Evolutionary conservation across 192 early-diverging fungal species (phyloP).

Genomic region (Coemansia pectinata): DNA sequence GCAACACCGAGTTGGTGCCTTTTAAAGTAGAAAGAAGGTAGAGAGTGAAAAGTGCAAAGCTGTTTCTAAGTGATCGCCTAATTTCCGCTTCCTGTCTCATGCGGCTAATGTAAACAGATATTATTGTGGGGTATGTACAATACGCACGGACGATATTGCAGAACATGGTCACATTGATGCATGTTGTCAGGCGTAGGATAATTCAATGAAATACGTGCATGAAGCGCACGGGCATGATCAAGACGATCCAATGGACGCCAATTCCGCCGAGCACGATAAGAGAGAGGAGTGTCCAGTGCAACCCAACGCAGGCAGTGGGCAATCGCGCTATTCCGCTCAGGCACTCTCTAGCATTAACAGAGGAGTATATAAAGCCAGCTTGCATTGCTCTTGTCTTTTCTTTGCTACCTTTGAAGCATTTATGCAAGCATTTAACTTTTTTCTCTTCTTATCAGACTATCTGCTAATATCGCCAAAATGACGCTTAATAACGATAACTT

Average conservation of each 20-base stretch:
- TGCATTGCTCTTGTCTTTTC: neutral
- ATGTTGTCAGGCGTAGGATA: neutral
- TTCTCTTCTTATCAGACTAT: neutral
- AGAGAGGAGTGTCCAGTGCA: neutral
- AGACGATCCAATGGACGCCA: neutral
- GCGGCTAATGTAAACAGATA: neutral
- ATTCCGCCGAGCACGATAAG: neutral
- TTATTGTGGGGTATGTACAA: neutral
- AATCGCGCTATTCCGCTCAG: neutral
- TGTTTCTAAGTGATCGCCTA: neutral
- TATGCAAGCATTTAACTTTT: neutral
- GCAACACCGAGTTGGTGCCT: neutral
- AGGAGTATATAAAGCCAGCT: neutral
- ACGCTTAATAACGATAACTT: slow-evolving; percentile 12
- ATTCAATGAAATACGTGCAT: neutral
- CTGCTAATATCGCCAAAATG: neutral
- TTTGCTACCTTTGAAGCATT: neutral
- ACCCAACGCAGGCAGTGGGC: neutral
- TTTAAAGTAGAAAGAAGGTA: neutral
- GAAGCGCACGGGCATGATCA: neutral
- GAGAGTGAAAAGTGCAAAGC: neutral
- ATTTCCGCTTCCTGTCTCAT: neutral
- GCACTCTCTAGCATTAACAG: neutral
- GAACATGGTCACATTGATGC: neutral
- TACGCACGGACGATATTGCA: neutral